These are phyloP conservation scores for Corylus heterophylla DNA, from an alignment of 306 rosid genomes.

Conservation along the genomic window DNA sequence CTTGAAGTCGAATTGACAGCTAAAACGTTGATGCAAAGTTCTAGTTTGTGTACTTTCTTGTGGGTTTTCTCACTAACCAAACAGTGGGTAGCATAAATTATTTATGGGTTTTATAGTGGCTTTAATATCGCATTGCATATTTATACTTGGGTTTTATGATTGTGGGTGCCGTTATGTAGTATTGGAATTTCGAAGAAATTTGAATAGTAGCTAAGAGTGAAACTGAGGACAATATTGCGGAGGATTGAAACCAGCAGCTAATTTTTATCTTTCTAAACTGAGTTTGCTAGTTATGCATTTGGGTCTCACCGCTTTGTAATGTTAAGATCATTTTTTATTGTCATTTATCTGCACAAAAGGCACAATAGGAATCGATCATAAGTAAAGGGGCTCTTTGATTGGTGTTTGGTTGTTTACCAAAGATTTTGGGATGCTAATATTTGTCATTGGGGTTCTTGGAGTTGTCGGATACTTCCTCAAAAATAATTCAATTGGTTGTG, in stretches of 20 bases:
- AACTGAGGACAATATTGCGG: not conserved
- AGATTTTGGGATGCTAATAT: not conserved
- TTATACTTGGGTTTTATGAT: not conserved
- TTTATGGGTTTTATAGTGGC: not conserved
- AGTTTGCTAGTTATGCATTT: not conserved
- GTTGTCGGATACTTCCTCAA: not conserved
- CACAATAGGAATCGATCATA: too few relatives aligned
- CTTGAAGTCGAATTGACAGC: not conserved
- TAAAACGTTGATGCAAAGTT: not conserved
- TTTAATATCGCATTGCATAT: not conserved
- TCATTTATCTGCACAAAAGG: not conserved
- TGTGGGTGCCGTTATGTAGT: not conserved
- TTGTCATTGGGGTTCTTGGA: not conserved
- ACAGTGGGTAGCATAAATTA: not conserved
- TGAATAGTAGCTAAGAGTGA: not conserved
- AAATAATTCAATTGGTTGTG: not conserved
- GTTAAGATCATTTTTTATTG: not conserved
- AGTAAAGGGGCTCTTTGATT: not conserved
- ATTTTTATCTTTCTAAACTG: not conserved
- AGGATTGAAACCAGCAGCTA: not conserved
- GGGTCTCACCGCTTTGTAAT: not conserved
- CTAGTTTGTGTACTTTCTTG: not conserved
- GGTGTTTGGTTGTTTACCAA: not conserved
- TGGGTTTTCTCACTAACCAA: not conserved
- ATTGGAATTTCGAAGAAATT: not conserved